Evolutionary conservation across 768 basidiomycete species (phyloP), one percentile per base, ranked within the genome.

Genomic region (Floccularia luteovirens): DNA sequence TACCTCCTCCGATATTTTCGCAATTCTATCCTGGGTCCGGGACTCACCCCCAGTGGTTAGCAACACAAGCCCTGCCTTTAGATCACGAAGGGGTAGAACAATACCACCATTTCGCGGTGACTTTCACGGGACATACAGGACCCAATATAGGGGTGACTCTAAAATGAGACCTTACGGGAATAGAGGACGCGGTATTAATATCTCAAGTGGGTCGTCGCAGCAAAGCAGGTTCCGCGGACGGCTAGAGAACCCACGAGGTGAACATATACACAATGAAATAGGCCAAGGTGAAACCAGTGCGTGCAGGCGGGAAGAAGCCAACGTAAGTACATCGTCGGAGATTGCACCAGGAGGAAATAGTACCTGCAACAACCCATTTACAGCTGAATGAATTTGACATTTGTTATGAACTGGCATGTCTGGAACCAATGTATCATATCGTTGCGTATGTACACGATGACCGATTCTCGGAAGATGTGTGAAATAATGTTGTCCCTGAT

Each of bases 21-120:
- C 61, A 39, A 70, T 82, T 46, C 62, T 85, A 43, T 55, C 53
- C 43, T 75, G 72, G 37, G 50, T 83, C 39, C 69, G 62, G 38
- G 62, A 66, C 46, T 69, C 76, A 21, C 52, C 64, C 40, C 52
- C 58, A 48, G 53, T 67, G 39, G 47, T 51, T 7, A 12, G 42
- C 33, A 40, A n/a, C n/a, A n/a, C n/a, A n/a, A n/a, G n/a, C n/a
- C n/a, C n/a, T n/a, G n/a, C n/a, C n/a, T n/a, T n/a, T n/a, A n/a
- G n/a, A n/a, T n/a, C n/a, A n/a, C n/a, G n/a, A n/a, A n/a, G n/a
- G n/a, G n/a, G n/a, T n/a, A n/a, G n/a, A n/a, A n/a, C n/a, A n/a
- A n/a, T n/a, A n/a, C n/a, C n/a, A n/a, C n/a, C n/a, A n/a, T n/a
- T n/a, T n/a, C n/a, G n/a, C n/a, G n/a, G n/a, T n/a, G n/a, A n/a